Evolutionary conservation across 2,329 filamentous ascomycete species (phyloP).

Genomic region (Colletotrichum nymphaeae): DNA sequence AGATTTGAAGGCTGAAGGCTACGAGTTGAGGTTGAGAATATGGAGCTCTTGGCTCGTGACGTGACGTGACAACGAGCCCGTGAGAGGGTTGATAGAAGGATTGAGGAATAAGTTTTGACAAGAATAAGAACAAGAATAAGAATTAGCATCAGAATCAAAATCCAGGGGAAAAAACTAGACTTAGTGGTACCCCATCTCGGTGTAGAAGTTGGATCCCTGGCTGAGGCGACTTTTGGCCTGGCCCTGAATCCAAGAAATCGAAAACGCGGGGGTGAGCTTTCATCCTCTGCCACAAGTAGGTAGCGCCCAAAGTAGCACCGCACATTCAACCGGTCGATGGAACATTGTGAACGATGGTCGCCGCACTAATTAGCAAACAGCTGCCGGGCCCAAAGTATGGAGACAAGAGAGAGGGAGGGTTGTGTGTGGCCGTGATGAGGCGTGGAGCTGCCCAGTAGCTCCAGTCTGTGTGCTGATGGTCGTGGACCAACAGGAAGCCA

Average conservation of each 20-base stretch:
- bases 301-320: neutral
- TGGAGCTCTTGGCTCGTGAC: neutral
- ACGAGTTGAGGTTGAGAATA: neutral
- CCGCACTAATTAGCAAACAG: neutral
- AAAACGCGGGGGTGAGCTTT: conserved; percentile 6
- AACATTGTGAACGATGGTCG: neutral
- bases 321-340: neutral
- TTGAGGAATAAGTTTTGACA: neutral
- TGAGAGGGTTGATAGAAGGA: neutral
- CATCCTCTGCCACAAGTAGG: neutral
- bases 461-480: neutral
- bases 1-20: neutral
- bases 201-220: conserved; percentile 4
- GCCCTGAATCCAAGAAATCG: conserved; percentile 13
- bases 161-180: neutral
- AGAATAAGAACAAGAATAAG: neutral
- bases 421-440: neutral
- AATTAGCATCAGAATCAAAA: neutral
- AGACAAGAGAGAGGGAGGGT: neutral
- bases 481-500: conserved; percentile 25
- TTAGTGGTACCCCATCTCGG: neutral
- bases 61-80: neutral
- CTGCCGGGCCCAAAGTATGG: neutral
- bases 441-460: neutral
- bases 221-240: conserved; percentile 23